Percentiles rank a stretch among this genome's conserved stretches.
Evolutionary conservation across 2,329 filamentous ascomycete genomes (phyloP).

Genomic region (Thielaviopsis ethacetica): DNA sequence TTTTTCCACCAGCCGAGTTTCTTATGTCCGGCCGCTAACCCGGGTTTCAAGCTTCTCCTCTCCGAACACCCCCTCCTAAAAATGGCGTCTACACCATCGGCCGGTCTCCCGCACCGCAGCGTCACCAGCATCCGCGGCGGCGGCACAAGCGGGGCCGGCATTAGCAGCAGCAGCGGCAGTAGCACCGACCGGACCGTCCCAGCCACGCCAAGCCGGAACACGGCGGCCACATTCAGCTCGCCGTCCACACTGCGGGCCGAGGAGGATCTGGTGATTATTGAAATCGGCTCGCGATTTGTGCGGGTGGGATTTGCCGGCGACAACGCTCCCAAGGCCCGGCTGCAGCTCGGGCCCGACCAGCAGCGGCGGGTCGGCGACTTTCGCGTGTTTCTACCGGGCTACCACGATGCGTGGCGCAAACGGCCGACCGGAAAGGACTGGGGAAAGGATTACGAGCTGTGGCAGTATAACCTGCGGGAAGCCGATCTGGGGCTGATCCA

Average conservation of each 20-base stretch:
- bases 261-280: conserved; percentile 71
- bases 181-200: conserved; percentile 30
- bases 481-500: conserved; percentile 65
- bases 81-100: background rate
- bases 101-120: conserved; percentile 8
- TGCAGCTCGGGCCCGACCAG: conserved; percentile 59
- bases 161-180: conserved; percentile 18
- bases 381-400: conserved; percentile 46
- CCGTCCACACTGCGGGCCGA: conserved; percentile 51
- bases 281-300: conserved; percentile 65
- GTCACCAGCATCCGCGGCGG: conserved; percentile 10
- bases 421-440: conserved; percentile 34
- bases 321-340: conserved; percentile 50
- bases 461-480: conserved; percentile 56
- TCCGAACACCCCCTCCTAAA: background rate
- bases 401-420: conserved; percentile 31
- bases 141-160: conserved; percentile 38
- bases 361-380: conserved; percentile 71
- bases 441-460: conserved; percentile 56
- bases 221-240: conserved; percentile 40
- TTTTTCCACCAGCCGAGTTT: background rate
- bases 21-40: background rate
- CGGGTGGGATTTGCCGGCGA: conserved; percentile 80
- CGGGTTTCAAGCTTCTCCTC: no score
- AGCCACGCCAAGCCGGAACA: conserved; percentile 37